phyloP scores from a whole-genome alignment of 2,329 filamentous ascomycete genomes.

The Drechslerella stenobrocha region DNA sequence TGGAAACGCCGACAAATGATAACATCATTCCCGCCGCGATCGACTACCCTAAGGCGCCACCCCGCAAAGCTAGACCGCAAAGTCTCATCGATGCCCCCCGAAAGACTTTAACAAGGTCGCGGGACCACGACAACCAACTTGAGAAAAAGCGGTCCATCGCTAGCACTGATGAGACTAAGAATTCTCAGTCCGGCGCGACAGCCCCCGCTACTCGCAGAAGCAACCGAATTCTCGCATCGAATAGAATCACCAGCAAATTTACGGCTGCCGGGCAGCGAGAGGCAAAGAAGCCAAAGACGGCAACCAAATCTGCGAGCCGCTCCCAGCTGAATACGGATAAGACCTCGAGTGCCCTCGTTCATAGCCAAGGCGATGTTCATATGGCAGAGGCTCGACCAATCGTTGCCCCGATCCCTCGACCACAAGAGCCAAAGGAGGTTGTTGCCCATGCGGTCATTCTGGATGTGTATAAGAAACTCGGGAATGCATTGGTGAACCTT shows the following conservation, averaged over 20 bases:
- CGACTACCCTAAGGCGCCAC: conserved; percentile 50
- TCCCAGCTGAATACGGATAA: conserved; percentile 49
- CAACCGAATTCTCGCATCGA: conserved; percentile 52
- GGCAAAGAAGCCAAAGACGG: conserved; percentile 54
- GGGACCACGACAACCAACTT: conserved; percentile 38
- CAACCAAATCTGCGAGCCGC: conserved; percentile 53
- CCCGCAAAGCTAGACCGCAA: conserved; percentile 52
- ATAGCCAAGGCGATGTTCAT: conserved; percentile 45
- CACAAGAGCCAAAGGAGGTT: conserved; percentile 68
- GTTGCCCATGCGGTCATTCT: conserved; percentile 77
- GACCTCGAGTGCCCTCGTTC: conserved; percentile 36
- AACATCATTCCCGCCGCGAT: conserved; percentile 48
- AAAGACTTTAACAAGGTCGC: conserved; percentile 44
- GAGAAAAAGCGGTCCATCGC: conserved; percentile 48
- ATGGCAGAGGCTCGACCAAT: conserved; percentile 51
- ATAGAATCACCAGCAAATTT: conserved; percentile 53
- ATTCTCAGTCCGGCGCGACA: conserved; percentile 50
- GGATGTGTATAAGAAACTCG: conserved; percentile 79
- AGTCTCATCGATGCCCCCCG: conserved; percentile 49
- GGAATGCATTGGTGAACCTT: conserved; percentile 75
- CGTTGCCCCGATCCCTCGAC: conserved; percentile 56
- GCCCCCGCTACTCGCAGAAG: conserved; percentile 52
- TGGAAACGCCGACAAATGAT: conserved; percentile 59
- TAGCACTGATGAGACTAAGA: conserved; percentile 48
- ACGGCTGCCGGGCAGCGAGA: conserved; percentile 53